Evolutionary conservation across 768 basidiomycete genomes (phyloP).

Genomic region (Butyriboletus loyo): DNA sequence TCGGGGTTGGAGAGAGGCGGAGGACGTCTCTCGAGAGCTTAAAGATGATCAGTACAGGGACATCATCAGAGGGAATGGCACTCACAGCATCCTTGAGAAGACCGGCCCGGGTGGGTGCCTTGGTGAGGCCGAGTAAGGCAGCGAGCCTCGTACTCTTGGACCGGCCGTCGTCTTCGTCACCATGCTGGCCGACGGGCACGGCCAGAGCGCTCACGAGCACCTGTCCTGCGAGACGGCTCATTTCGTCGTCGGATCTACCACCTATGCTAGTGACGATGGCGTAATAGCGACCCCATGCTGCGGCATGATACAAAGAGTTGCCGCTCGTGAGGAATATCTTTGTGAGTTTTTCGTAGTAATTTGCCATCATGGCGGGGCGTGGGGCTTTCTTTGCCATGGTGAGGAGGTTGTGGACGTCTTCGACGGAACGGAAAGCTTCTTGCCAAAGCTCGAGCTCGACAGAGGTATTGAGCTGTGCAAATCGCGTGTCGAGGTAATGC

Average conservation of each 20-base stretch:
- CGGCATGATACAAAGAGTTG: constrained; percentile 93
- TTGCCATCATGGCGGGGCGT: constrained; percentile 95
- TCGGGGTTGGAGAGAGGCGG: constrained; percentile 65
- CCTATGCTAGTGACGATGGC: constrained; percentile 68
- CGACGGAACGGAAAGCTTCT: constrained; percentile 96
- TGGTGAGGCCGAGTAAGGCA: constrained; percentile 77
- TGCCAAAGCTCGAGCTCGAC: constrained; percentile 99
- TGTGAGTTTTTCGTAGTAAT: constrained; percentile 97
- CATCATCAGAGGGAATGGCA: constrained; percentile 9
- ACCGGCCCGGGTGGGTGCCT: constrained; percentile 82
- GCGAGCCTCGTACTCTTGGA: constrained; percentile 78
- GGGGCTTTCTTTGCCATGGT: constrained; percentile 92
- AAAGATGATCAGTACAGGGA: constrained; percentile 3
- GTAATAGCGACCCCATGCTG: constrained; percentile 90
- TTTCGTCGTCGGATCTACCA: constrained; percentile 73
- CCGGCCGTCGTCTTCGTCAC: constrained; percentile 50
- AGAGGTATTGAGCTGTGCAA: constrained; percentile 93
- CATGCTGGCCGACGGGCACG: constrained; percentile 75
- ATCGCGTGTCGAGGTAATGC: constrained; percentile 94
- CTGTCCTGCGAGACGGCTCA: constrained; percentile 79
- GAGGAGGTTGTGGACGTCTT: constrained; percentile 95
- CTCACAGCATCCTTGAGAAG: constrained; percentile 85
- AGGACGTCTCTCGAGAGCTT: constrained; percentile 83
- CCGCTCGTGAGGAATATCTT: constrained; percentile 95
- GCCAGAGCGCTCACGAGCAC: constrained; percentile 91